Percentiles rank a stretch among this genome's conserved stretches.
Evolutionary conservation across 2,329 filamentous ascomycete genomes (phyloP).

Genomic region (Neofusicoccum sp.): DNA sequence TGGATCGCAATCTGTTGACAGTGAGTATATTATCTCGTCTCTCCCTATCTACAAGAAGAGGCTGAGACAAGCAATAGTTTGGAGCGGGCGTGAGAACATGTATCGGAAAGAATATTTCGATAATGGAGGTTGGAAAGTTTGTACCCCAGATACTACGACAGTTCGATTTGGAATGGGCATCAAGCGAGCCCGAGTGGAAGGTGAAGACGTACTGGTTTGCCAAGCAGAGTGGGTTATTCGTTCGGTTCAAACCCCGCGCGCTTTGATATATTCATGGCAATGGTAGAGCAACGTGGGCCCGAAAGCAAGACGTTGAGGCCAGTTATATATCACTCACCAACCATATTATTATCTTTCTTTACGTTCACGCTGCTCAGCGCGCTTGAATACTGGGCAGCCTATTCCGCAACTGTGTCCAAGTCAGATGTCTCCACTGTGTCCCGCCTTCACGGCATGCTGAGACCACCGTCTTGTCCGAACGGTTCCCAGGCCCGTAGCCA

Average conservation of each 20-base stretch:
- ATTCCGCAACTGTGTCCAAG: too few relatives aligned
- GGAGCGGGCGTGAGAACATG: slow-evolving; percentile 28
- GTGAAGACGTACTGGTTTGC: slow-evolving; percentile 18
- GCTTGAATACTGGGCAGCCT: too few relatives aligned
- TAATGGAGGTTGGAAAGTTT: slow-evolving; percentile 29
- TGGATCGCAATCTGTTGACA: neutral
- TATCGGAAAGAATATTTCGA: slow-evolving; percentile 33
- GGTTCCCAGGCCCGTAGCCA: too few relatives aligned
- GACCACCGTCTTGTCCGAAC: too few relatives aligned
- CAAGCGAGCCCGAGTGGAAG: neutral
- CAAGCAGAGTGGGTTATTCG: slow-evolving; percentile 18
- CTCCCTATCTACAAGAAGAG: neutral
- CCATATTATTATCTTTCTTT: too few relatives aligned
- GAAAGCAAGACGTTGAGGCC: too few relatives aligned
- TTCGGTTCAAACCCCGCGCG: neutral
- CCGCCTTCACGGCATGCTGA: too few relatives aligned
- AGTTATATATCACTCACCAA: too few relatives aligned
- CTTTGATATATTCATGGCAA: too few relatives aligned
- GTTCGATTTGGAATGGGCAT: slow-evolving; percentile 26
- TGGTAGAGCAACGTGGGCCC: too few relatives aligned
- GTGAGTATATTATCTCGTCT: neutral
- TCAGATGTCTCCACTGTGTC: too few relatives aligned
- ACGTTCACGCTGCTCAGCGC: too few relatives aligned
- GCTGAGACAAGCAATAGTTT: slow-evolving; percentile 23
- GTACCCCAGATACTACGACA: slow-evolving; percentile 27